Conservation (phyloP, 805 yeast species). For the Jamesozyma gamospora region DNA sequence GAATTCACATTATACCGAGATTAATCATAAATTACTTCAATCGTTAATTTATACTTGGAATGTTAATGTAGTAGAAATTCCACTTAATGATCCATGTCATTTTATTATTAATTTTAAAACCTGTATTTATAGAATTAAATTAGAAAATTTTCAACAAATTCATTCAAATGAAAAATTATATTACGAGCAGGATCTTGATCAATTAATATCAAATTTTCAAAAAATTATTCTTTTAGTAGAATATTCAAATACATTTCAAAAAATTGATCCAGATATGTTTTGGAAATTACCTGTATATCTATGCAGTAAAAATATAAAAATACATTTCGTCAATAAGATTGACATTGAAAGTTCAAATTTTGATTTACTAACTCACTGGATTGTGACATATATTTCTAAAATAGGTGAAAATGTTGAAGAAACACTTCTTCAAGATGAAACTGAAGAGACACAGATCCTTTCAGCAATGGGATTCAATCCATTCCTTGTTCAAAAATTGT, state of each 20-base stretch:
- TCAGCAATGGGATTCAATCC: background rate
- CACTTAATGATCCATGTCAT: slow-evolving; percentile 9
- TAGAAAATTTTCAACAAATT: slow-evolving; percentile 16
- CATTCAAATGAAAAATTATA: slow-evolving; percentile 3
- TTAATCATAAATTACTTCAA: slow-evolving; percentile 8
- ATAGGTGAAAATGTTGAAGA: background rate
- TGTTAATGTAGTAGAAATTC: slow-evolving; percentile 11
- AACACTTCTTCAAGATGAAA: background rate
- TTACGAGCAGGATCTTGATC: slow-evolving; percentile 8
- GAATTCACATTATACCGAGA: slow-evolving; percentile 8
- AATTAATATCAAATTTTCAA: slow-evolving; percentile 9
- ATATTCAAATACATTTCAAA: slow-evolving; percentile 7
- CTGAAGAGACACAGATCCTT: background rate
- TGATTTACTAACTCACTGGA: background rate
- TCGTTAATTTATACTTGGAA: slow-evolving; percentile 1
- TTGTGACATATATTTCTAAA: background rate
- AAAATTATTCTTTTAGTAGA: slow-evolving; percentile 12
- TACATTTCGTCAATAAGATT: slow-evolving; percentile 2
- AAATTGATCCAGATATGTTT: slow-evolving; percentile 14
- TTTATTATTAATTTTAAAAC: slow-evolving; percentile 12
- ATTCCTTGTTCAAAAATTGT: background rate
- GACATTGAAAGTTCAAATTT: background rate
- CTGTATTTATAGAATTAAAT: slow-evolving; percentile 13
- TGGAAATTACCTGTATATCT: slow-evolving; percentile 18
- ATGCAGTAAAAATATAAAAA: slow-evolving; percentile 4